Evolutionary conservation across 1,284 basidiomycete species (phyloP).

Genomic region (Leccinum cinnamomeum): DNA sequence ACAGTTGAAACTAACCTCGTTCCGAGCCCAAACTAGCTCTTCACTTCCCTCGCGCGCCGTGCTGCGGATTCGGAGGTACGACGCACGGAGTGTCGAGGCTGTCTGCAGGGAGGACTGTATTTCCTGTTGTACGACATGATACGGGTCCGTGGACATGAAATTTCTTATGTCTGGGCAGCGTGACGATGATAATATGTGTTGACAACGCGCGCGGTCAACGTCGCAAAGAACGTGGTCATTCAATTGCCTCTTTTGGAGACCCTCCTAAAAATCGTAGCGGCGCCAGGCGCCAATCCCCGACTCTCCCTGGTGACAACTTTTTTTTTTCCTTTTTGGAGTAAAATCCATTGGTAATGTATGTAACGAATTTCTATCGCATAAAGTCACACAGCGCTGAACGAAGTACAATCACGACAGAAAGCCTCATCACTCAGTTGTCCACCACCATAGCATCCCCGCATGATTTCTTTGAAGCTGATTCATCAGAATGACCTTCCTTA

Average conservation of each 20-base stretch:
- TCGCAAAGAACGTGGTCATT: neutral
- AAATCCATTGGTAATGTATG: too few species aligned
- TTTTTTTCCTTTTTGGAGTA: too few species aligned
- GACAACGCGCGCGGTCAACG: neutral
- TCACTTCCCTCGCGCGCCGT: slow-evolving; percentile 68
- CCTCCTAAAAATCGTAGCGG: neutral
- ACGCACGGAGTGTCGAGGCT: slow-evolving; percentile 68
- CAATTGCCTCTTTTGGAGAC: neutral
- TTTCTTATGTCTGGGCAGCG: neutral
- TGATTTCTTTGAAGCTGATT: too few species aligned
- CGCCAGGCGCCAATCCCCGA: too few species aligned
- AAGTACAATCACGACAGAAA: too few species aligned
- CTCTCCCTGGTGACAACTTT: too few species aligned
- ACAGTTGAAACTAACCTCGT: slow-evolving; percentile 53
- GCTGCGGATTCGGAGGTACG: slow-evolving; percentile 73
- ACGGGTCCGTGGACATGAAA: slow-evolving; percentile 74
- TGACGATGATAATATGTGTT: neutral
- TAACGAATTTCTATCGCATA: too few species aligned
- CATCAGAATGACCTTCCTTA: too few species aligned
- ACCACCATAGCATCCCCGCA: too few species aligned
- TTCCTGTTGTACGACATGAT: slow-evolving; percentile 78
- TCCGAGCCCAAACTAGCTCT: slow-evolving; percentile 70
- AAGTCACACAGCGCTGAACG: too few species aligned
- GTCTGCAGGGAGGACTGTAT: slow-evolving; percentile 70
- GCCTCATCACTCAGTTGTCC: too few species aligned